These are phyloP conservation scores for Dactylonectria macrodidyma DNA, from an alignment of 2,329 filamentous ascomycete species.

Conservation along the genomic window DNA sequence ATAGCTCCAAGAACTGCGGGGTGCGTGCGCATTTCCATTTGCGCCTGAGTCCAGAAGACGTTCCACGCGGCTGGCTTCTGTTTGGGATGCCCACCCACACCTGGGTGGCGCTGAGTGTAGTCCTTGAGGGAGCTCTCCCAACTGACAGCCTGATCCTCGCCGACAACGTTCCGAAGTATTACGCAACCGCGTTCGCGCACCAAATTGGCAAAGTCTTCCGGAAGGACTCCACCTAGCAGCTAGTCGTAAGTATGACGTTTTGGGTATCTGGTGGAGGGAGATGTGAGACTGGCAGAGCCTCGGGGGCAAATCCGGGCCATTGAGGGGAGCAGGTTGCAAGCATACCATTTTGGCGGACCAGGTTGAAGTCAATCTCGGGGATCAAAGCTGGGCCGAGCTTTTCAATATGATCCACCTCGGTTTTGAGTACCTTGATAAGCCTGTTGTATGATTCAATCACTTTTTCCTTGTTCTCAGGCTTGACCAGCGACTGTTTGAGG, in stretches of 20 bases:
- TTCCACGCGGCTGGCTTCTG: constrained; percentile 18
- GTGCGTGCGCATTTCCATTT: constrained; percentile 21
- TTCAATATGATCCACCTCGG: constrained; percentile 4
- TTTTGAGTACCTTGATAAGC: not conserved
- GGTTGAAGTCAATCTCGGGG: constrained; percentile 14
- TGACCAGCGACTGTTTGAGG: constrained; percentile 9
- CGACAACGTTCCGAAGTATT: constrained; percentile 43
- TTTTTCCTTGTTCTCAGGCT: constrained; percentile 19
- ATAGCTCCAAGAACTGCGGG: constrained; percentile 20
- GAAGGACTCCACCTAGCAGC: too few relatives aligned
- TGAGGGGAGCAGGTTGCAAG: too few relatives aligned
- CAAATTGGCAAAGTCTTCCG: constrained; percentile 7
- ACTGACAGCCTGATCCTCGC: constrained; percentile 36
- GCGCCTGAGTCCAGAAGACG: constrained; percentile 17
- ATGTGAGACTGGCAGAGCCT: too few relatives aligned
- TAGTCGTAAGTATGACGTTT: too few relatives aligned
- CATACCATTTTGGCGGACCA: constrained; percentile 5
- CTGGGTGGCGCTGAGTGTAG: constrained; percentile 41
- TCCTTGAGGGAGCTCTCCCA: constrained; percentile 41
- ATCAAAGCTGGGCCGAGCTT: constrained; percentile 4
- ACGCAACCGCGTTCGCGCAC: constrained; percentile 34
- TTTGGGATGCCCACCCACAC: constrained; percentile 22
- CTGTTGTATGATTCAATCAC: constrained; percentile 15
- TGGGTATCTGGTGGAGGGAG: too few relatives aligned
- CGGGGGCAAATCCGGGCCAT: too few relatives aligned